Evolutionary conservation across 1,139 yeast species (phyloP).

Genomic region (Pichia sp.): DNA sequence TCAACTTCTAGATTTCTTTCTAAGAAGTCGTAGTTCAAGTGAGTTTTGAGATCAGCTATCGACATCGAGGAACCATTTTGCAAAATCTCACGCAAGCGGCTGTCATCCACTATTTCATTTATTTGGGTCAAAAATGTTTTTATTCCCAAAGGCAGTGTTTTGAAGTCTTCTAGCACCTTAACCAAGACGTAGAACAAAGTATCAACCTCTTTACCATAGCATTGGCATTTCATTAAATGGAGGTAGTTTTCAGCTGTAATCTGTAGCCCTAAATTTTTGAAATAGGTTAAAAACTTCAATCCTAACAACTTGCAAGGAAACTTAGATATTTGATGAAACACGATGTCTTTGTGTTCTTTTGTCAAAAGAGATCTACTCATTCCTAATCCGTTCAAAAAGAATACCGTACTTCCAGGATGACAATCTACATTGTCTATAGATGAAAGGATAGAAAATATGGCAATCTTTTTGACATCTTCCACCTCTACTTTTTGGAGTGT

Average conservation of each 20-base stretch:
- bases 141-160: conserved; percentile 3
- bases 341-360: conserved; percentile 16
- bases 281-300: conserved; percentile 15
- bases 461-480: conserved; percentile 13
- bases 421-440: conserved; percentile 20
- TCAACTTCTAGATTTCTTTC: conserved; percentile 7
- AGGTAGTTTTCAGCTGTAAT: conserved; percentile 17
- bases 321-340: conserved; percentile 19
- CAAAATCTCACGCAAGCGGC: conserved; percentile 13
- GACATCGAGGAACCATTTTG: not conserved
- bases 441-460: conserved; percentile 18
- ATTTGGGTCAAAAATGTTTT: conserved; percentile 6
- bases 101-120: conserved; percentile 13
- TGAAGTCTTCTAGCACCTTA: conserved; percentile 10
- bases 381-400: conserved; percentile 16
- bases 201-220: conserved; percentile 25
- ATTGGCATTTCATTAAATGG: conserved; percentile 19
- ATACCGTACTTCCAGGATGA: conserved; percentile 19
- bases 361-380: conserved; percentile 9
- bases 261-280: conserved; percentile 8
- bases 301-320: conserved; percentile 16
- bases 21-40: conserved; percentile 15
- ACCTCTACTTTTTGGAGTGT: conserved; percentile 7
- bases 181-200: conserved; percentile 20
- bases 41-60: conserved; percentile 4